Conservation (phyloP, 164 flowering plant species). For the Piper longum region DNA sequence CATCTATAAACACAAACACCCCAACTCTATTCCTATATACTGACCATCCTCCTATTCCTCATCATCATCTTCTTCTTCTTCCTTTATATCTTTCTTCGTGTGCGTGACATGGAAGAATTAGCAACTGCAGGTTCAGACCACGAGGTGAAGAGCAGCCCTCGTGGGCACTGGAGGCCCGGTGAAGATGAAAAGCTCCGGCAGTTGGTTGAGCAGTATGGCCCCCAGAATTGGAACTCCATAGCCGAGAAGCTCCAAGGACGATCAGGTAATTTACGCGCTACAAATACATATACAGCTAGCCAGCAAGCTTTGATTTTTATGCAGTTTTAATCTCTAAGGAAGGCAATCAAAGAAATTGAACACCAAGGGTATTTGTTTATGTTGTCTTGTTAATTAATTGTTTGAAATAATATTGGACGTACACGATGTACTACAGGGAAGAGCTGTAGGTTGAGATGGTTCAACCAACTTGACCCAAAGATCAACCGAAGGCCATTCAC, state of each 20-base stretch:
- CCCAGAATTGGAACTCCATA: conserved; percentile 80
- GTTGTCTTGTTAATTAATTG: not conserved
- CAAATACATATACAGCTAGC: not conserved
- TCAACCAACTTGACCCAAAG: conserved; percentile 82
- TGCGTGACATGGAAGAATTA: conserved; percentile 25
- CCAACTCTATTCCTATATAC: conserved; percentile 23
- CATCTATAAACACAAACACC: conserved; percentile 38
- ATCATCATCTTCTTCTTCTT: not conserved
- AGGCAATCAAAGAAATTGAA: too few relatives aligned
- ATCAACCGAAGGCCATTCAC: conserved; percentile 71
- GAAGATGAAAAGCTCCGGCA: conserved; percentile 66
- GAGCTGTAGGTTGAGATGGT: conserved; percentile 89
- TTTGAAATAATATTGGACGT: too few relatives aligned
- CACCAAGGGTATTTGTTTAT: not conserved
- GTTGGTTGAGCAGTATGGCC: conserved; percentile 59
- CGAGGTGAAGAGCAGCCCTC: conserved; percentile 35
- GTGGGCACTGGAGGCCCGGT: conserved; percentile 86
- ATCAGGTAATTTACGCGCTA: conserved; percentile 34
- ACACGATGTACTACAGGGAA: conserved; percentile 31
- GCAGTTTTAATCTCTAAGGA: too few relatives aligned
- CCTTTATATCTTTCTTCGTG: conserved; percentile 1
- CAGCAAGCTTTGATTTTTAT: too few relatives aligned
- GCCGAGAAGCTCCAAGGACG: conserved; percentile 80
- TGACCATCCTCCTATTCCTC: conserved; percentile 24
- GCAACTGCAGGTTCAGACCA: conserved; percentile 14